Conservation (phyloP, 257 asterid genomes). For the Orobanche coerulescens region DNA sequence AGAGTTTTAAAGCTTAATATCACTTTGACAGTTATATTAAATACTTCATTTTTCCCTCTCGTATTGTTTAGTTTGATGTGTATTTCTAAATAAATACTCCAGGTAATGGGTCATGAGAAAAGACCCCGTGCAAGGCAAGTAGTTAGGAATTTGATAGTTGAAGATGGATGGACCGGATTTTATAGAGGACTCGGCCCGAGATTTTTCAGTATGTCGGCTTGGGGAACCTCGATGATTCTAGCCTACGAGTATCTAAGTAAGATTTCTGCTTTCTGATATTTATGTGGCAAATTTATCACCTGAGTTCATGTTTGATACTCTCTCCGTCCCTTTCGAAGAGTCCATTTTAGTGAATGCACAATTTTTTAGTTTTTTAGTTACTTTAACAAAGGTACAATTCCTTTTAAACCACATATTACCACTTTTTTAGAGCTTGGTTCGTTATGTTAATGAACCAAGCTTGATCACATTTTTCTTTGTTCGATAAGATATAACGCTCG, state of each 20-base stretch:
- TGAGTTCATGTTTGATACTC: not conserved
- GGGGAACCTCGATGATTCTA: constrained; percentile 99
- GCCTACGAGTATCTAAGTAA: constrained; percentile 94
- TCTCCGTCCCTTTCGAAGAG: too few relatives aligned
- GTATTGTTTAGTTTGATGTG: not conserved
- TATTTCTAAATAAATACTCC: constrained; percentile 24
- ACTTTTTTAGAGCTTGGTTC: too few relatives aligned
- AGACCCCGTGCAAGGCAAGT: constrained; percentile 75
- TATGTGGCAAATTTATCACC: not conserved
- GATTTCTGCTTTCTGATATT: constrained; percentile 7
- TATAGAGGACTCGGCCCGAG: constrained; percentile 96
- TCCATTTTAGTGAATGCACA: too few relatives aligned
- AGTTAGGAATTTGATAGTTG: constrained; percentile 62
- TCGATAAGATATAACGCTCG: too few relatives aligned
- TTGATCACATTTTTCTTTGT: too few relatives aligned
- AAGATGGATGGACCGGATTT: constrained; percentile 91
- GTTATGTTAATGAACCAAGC: too few relatives aligned
- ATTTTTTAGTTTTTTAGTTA: too few relatives aligned
- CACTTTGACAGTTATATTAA: not conserved
- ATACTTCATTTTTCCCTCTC: not conserved
- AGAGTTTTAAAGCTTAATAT: too few relatives aligned
- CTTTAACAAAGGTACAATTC: too few relatives aligned
- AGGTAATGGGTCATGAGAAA: constrained; percentile 75
- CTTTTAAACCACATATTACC: too few relatives aligned
- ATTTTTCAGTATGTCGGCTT: constrained; percentile 97